Evolutionary conservation across 2,329 filamentous ascomycete genomes (phyloP), one percentile per base, ranked within the genome.

Genomic region (Clonostachys byssicola): DNA sequence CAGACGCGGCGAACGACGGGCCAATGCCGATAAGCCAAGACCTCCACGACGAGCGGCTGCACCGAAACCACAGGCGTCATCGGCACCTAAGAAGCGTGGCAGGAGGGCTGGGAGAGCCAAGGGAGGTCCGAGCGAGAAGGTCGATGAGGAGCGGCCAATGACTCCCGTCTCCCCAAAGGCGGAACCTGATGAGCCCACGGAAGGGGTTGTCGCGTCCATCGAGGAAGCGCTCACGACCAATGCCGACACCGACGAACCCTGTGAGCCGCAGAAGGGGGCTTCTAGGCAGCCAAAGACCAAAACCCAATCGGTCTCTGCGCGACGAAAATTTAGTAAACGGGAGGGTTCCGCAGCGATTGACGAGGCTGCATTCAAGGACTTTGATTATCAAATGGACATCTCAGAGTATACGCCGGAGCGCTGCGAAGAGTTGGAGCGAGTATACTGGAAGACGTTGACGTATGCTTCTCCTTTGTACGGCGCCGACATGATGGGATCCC

Each of bases 371-470:
- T 99, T 96, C 70, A 86, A 88, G 58, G 81, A 87, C 54, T 99
- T 95, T 63, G 88, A 97, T 62, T 97, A 97, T 63, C 84, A 82
- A 43, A 87, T 96, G 68, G 85, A 92, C 54, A 80, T 90, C 34
- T 88, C 92, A 6, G 90, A 97, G 46, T 99, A 88, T 62, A 95
- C 91, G 0, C 79, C 86, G 0, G 92, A 97, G 64, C 81, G 95
- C 50, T 97, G 94, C 62, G 90, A 95, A 56, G 94, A 99, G 62
- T 78, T 99, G 6, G 94, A 99, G 67, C 86, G 89, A 46, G 86
- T 86, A 40, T 99, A 99, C 70, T 99, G 94, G 94, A 96, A 95
- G 69, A 96, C 90, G 1, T 77, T 99, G 52, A 96, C 92, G 18
- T 99, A 95, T 68, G 95, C 92, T 42, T 86, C 89, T 48, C 94